Base-by-base conservation (phyloP, 108 stramenopile genomes). In the Parmales sp. region DNA sequence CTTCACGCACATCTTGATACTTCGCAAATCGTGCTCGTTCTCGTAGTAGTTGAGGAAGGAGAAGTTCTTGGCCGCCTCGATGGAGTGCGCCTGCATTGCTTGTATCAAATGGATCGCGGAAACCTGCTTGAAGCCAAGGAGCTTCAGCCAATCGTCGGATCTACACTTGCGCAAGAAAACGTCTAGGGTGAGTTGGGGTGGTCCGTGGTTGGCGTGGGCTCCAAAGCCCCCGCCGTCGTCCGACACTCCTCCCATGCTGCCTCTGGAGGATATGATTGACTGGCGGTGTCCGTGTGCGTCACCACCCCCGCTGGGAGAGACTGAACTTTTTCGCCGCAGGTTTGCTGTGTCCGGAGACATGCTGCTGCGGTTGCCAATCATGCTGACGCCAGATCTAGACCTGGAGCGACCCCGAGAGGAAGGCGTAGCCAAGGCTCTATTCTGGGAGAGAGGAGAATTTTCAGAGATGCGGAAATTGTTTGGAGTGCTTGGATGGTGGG, bases 11-110 rank as follows among this genome's bases (percentile, higher is more conserved):
- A 34, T 28, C 54, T 13, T 19, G 3, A 60, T 60, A 16, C 29
- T 34, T 34, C 54, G 13, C 16, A 34, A 11, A 34, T 60, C 54
- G 29, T 28, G 31, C 26, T 28, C 26, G 54, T 60, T 29, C 54
- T 60, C 36, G 54, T 19, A 60, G 54, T 60, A 60, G 26, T 60
- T 60, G 54, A 60, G 2, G 26, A 60, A 60, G 31, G 29, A 13
- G 31, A 60, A 60, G 31, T 11, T 19, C 31, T 60, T 28, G 16
- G 29, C 36, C 3, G 28, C 28, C 26, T 19, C 3, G 29, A 60
- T 28, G 28, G 13, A 28, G 2, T 34, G 31, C 31, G 29, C 31
- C 54, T 60, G 29, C 54, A 60, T 60, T 3, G 3, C 8, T 0
- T 60, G 26, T 28, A 60, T 60, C 6, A 34, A 18, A 28, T 34